These are phyloP conservation scores for Cicer cuneatum DNA, from an alignment of 306 rosid genomes.

Conservation along the genomic window DNA sequence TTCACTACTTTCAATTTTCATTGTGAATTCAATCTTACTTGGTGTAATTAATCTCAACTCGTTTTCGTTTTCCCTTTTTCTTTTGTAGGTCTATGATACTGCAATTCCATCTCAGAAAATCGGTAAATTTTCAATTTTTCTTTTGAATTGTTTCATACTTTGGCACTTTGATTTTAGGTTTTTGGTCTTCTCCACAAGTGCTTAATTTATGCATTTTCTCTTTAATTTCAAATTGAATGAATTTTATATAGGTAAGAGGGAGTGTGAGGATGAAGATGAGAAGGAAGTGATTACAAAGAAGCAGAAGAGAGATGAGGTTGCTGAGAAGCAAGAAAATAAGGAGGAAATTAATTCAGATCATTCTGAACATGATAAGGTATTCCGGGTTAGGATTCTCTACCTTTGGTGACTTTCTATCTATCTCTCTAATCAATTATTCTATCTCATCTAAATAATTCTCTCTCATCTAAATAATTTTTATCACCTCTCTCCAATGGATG, in stretches of 20 bases:
- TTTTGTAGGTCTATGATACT: slow-evolving; percentile 1
- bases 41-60: neutral
- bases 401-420: no score
- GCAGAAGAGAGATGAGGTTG: slow-evolving; percentile 60
- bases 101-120: neutral
- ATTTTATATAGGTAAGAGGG: slow-evolving; percentile 64
- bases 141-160: neutral
- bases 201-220: neutral
- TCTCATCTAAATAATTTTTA: no score
- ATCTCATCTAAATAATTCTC: no score
- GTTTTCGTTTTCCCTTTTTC: neutral
- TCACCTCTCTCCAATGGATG: no score
- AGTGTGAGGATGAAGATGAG: slow-evolving; percentile 53
- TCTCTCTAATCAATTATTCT: no score
- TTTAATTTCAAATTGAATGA: neutral
- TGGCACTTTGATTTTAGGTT: neutral
- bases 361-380: slow-evolving; percentile 58
- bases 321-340: slow-evolving; percentile 53
- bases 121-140: neutral
- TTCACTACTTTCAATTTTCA: neutral
- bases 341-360: slow-evolving; percentile 57
- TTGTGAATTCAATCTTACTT: neutral
- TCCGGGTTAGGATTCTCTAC: no score
- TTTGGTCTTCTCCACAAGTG: neutral
- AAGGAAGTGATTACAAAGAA: slow-evolving; percentile 62